A percentile compares a stretch with the other conserved stretches of the same genome.
Evolutionary conservation across 768 basidiomycete species (phyloP).

Genomic region (Trametes meyenii): DNA sequence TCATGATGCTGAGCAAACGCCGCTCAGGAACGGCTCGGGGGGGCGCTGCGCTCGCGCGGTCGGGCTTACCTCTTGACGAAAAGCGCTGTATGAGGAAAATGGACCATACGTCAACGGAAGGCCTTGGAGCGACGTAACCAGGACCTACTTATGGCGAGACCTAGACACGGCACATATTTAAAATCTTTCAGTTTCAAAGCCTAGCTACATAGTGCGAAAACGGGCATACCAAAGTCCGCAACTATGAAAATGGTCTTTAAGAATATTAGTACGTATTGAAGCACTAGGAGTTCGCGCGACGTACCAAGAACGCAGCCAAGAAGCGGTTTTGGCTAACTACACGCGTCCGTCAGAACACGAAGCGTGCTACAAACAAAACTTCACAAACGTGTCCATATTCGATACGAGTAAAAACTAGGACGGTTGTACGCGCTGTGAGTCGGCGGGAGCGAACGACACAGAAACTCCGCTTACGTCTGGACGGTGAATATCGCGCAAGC

Average conservation of each 20-base stretch:
- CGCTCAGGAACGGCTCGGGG: background rate
- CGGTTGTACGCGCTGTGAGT: background rate
- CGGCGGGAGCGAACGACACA: no score
- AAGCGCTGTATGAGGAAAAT: background rate
- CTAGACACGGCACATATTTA: slow-evolving; percentile 7
- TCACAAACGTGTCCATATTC: slow-evolving; percentile 20
- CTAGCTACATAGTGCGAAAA: no score
- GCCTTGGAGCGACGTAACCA: no score
- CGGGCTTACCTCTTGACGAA: slow-evolving; percentile 14
- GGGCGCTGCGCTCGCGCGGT: background rate
- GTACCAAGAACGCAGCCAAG: slow-evolving; percentile 3
- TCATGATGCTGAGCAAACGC: background rate
- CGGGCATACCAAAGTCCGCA: no score
- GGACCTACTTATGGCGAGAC: slow-evolving; percentile 6
- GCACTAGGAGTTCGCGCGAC: no score
- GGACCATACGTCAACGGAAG: no score
- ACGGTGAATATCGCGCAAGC: slow-evolving; percentile 12
- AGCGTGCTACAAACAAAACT: no score
- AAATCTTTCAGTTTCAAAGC: no score
- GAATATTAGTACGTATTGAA: background rate
- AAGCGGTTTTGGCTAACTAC: slow-evolving; percentile 11
- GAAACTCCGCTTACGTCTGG: slow-evolving; percentile 1
- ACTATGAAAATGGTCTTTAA: background rate
- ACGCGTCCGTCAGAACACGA: no score
- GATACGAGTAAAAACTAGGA: slow-evolving; percentile 15